Evolutionary conservation across 257 asterid species (phyloP), one percentile per base, ranked within the genome.

Genomic region (Orobanche coerulescens): DNA sequence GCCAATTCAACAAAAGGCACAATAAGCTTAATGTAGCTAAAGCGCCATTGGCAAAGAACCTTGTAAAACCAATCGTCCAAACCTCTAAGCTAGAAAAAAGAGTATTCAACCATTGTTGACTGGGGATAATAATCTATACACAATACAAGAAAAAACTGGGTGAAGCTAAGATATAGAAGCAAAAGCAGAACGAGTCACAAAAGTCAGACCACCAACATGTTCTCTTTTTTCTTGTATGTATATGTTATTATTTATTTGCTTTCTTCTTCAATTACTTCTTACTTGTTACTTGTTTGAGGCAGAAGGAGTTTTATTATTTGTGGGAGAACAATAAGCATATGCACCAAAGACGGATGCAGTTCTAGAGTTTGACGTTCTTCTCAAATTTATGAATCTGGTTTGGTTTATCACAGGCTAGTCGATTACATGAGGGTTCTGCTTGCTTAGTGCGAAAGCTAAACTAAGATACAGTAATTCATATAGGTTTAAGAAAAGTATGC

Each of bases 51-150:
- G n/a, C 13, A 48, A 16, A 18, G 28, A 13, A 13, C 7, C 25
- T n/a, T 25, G 16, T 5, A 13, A 34, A 63, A 34, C 51, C 13
- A 63, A 49, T 24, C 14, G 10, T 51, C 8, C 20, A 64, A 4
- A 49, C 42, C 50, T 14, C 52, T 50, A 23, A 50, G 49, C 20
- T 49, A 52, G 25, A 63, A n/a, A n/a, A n/a, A n/a, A n/a, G n/a
- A n/a, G n/a, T n/a, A n/a, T n/a, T n/a, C n/a, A n/a, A n/a, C n/a
- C n/a, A n/a, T n/a, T n/a, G n/a, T n/a, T n/a, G n/a, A n/a, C n/a
- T n/a, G n/a, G n/a, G n/a, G n/a, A n/a, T n/a, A n/a, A n/a, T n/a
- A n/a, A n/a, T n/a, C n/a, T n/a, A n/a, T n/a, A n/a, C n/a, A 4
- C 23, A 22, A 30, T 5, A 30, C 44, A 48, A 6, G 52, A 28